Evolutionary conservation across 176 grass and related monocot genomes (phyloP), one percentile per base, ranked within the genome.

Genomic region (Triticum timopheevii): DNA sequence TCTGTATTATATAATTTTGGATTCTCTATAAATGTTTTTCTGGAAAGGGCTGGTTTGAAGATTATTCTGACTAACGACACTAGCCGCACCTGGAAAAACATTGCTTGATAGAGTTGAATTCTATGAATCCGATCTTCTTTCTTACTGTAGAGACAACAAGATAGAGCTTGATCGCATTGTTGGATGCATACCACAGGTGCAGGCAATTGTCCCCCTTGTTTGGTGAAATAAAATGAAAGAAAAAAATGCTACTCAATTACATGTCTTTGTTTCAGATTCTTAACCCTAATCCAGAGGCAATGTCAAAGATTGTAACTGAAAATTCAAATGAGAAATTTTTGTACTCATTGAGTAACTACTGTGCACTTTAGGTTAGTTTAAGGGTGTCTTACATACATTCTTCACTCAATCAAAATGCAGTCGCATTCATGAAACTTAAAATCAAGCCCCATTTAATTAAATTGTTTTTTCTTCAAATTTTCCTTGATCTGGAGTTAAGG

Each of bases 321-420:
- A 98, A 94, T 85, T 92, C 94, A 85, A 98, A 92, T 13, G 97
- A 98, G 87, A 94, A 98, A 61, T 98, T 98, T 73, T 91, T 98
- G 76, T 94, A 94, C 85, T 83, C 88, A 54, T 88, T 98, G 87
- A 98, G 96, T 83, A 98, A 98, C 77, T 98, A 98, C 66, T 98
- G 96, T 91, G 96, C 96, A 74, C 92, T 98, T 69, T 93, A 98
- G 96, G 96, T 98, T 76, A 74, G 81, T n/a, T 92, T 12, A 93
- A 98, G 87, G 96, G 96, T 58, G 96, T 98, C 80, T 92, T 98
- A 73, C n/a, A 77, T 77, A 52, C 27, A 19, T 59, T 71, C 12
- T 70, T 40, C 38, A 40, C 38, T 40, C 38, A 40, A 40, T 40
- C 38, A 40, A 40, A 40, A 40, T 40, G 38, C 38, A 40, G 8